Evolutionary conservation across 2,329 filamentous ascomycete species (phyloP).

Genomic region (Zalaria sp.): DNA sequence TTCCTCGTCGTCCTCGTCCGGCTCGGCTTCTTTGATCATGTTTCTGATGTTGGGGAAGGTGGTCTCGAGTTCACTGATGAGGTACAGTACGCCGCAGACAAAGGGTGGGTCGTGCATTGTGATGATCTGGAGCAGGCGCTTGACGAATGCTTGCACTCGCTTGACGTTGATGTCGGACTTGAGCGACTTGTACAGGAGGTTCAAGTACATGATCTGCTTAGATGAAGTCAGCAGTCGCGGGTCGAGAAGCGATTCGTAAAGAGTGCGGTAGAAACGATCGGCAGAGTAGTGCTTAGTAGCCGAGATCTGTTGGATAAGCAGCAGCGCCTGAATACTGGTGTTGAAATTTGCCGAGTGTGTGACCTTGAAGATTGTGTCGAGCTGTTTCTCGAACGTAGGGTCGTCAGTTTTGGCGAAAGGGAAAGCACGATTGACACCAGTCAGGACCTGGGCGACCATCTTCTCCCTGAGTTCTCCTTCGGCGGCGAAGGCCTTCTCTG

Average conservation of each 20-base stretch:
- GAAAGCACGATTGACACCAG: constrained; percentile 89
- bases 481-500: constrained; percentile 21
- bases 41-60: constrained; percentile 69
- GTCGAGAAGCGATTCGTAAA: constrained; percentile 91
- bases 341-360: constrained; percentile 99
- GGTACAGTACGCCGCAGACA: constrained; percentile 80
- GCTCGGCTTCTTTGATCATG: constrained; percentile 68
- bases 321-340: constrained; percentile 87
- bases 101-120: constrained; percentile 86
- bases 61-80: constrained; percentile 66
- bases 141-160: constrained; percentile 89
- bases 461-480: constrained; percentile 68
- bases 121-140: constrained; percentile 77
- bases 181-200: constrained; percentile 74
- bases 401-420: constrained; percentile 79
- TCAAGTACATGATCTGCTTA: constrained; percentile 90
- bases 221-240: constrained; percentile 78
- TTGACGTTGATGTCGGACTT: constrained; percentile 85
- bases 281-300: constrained; percentile 64
- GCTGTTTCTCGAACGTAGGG: constrained; percentile 67
- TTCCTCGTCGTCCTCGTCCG: constrained; percentile 56
- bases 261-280: constrained; percentile 85
- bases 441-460: constrained; percentile 78
- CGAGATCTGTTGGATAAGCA: constrained; percentile 87
- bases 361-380: constrained; percentile 89